These are phyloP conservation scores for Thozetella sp. DNA, from an alignment of 495 filamentous ascomycete species.

Conservation along the genomic window DNA sequence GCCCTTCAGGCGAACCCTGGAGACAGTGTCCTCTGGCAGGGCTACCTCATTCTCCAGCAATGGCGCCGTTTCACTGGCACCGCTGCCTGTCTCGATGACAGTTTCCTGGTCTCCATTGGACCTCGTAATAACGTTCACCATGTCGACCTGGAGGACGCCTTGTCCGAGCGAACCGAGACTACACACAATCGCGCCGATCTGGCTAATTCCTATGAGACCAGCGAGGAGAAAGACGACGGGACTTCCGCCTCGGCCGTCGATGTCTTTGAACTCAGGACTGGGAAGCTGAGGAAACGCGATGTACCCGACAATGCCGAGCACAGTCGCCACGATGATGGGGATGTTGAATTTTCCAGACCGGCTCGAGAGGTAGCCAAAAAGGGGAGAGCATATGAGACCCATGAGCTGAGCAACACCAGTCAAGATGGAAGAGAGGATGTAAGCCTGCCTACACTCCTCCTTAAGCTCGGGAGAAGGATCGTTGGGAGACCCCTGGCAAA, in stretches of 20 bases:
- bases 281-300: constrained; percentile 65
- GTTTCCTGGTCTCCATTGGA: constrained; percentile 24
- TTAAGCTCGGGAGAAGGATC: constrained; percentile 70
- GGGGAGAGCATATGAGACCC: constrained; percentile 80
- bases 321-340: constrained; percentile 71
- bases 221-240: constrained; percentile 74
- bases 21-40: constrained; percentile 24
- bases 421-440: constrained; percentile 79
- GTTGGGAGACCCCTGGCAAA: constrained; percentile 66
- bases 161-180: constrained; percentile 82
- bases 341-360: constrained; percentile 62
- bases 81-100: constrained; percentile 20
- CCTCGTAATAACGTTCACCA: constrained; percentile 18
- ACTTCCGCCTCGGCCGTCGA: constrained; percentile 58
- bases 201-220: constrained; percentile 79
- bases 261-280: constrained; percentile 69
- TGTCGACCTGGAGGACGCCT: constrained; percentile 67
- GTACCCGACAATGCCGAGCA: constrained; percentile 77
- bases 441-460: constrained; percentile 78
- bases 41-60: constrained; percentile 22
- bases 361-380: constrained; percentile 81
- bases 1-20: constrained; percentile 73
- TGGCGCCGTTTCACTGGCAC: constrained; percentile 23
- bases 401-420: constrained; percentile 87
- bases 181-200: constrained; percentile 95